Conservation (phyloP, 176 grass and related monocot species). For the Hsuehochloa calcarea region DNA sequence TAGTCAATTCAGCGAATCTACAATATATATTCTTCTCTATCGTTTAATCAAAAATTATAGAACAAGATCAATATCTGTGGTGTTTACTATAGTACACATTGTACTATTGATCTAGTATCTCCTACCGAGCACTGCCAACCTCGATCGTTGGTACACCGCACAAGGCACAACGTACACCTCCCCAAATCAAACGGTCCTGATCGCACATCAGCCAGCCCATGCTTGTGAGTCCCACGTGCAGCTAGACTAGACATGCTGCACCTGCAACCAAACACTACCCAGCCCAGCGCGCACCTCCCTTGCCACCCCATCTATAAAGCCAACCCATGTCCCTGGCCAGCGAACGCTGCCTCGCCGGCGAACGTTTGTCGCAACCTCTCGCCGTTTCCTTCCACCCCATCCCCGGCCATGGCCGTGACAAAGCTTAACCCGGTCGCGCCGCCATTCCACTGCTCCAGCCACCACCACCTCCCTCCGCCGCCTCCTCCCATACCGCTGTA, state of each 20-base stretch:
- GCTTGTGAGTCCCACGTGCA: background rate
- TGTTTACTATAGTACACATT: no score
- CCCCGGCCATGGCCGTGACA: constrained; percentile 2
- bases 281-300: no score
- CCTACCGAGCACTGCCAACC: no score
- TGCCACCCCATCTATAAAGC: constrained; percentile 21
- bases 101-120: no score
- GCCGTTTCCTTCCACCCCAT: background rate
- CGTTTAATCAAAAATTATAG: no score
- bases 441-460: constrained; percentile 23
- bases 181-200: no score
- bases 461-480: background rate
- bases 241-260: background rate
- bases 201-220: background rate
- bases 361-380: background rate
- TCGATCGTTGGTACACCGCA: no score
- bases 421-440: constrained; percentile 53
- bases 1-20: no score
- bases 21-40: no score
- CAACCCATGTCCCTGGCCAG: background rate
- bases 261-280: background rate
- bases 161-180: background rate
- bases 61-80: no score
- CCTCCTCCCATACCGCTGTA: background rate
- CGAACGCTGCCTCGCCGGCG: background rate